Percentiles rank a stretch among this genome's conserved stretches.
These are phyloP conservation scores for Yamadazyma akitaensis DNA, from an alignment of 805 yeast genomes.

Conservation along the genomic window DNA sequence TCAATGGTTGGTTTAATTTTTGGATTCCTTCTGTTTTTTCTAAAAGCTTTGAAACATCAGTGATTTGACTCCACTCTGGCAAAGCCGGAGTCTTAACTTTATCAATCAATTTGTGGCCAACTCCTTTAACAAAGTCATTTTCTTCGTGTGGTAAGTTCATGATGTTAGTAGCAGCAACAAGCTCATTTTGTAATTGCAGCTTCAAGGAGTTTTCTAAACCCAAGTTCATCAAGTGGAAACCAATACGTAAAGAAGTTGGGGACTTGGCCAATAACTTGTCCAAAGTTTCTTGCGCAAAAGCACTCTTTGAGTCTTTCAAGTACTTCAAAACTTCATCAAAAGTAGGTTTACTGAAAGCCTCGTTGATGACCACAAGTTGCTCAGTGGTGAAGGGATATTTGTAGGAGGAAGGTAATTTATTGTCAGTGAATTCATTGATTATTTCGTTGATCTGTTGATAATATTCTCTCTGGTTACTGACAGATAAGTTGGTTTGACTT, in stretches of 20 bases:
- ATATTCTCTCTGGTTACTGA: conserved; percentile 33
- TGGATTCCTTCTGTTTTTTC: conserved; percentile 20
- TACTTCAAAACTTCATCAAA: conserved; percentile 56
- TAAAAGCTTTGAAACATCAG: conserved; percentile 20
- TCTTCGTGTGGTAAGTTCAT: conserved; percentile 54
- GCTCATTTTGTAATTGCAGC: conserved; percentile 68
- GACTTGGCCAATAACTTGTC: conserved; percentile 63
- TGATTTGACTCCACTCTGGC: conserved; percentile 23
- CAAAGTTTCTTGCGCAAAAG: conserved; percentile 61
- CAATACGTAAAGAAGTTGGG: conserved; percentile 73
- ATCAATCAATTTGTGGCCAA: conserved; percentile 58
- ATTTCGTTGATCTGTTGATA: conserved; percentile 63
- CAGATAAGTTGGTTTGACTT: conserved; percentile 18
- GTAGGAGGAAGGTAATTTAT: conserved; percentile 59
- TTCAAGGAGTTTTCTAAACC: conserved; percentile 58
- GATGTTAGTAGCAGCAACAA: conserved; percentile 67
- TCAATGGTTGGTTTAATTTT: conserved; percentile 33
- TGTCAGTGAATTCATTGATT: conserved; percentile 72
- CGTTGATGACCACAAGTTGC: conserved; percentile 63
- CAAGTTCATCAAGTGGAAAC: conserved; percentile 62
- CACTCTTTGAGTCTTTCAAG: conserved; percentile 52
- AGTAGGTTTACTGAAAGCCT: conserved; percentile 53
- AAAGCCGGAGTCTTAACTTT: conserved; percentile 52
- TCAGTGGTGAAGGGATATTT: conserved; percentile 54
- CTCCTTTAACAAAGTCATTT: conserved; percentile 65